phyloP scores from a whole-genome alignment of 2,329 filamentous ascomycete genomes.

The Fusarium brevicatenulatum region DNA sequence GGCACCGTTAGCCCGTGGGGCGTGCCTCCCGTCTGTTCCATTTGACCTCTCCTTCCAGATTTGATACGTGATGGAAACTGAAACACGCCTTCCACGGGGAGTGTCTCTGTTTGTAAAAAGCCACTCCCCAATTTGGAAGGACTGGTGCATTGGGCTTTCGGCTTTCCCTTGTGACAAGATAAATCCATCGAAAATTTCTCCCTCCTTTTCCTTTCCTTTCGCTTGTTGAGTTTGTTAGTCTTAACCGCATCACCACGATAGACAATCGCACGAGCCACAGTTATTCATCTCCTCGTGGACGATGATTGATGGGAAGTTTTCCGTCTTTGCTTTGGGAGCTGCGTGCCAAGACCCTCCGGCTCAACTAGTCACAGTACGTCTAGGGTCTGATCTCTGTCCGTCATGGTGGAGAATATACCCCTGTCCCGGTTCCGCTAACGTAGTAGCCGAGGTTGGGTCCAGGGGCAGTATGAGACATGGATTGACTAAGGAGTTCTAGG shows the following conservation, averaged over 20 bases:
- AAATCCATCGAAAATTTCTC: neutral
- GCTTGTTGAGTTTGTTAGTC: neutral
- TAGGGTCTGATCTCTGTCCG: slow-evolving; percentile 28
- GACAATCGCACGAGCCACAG: slow-evolving; percentile 25
- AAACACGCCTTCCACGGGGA: slow-evolving; percentile 33
- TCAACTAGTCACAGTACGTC: slow-evolving; percentile 19
- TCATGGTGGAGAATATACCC: slow-evolving; percentile 35
- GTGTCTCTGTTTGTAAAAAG: slow-evolving; percentile 18
- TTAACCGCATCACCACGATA: neutral
- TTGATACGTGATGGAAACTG: slow-evolving; percentile 39
- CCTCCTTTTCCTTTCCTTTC: neutral
- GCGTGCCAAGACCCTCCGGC: slow-evolving; percentile 32
- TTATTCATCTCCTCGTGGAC: slow-evolving; percentile 9
- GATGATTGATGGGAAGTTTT: slow-evolving; percentile 40
- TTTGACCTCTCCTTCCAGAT: slow-evolving; percentile 25
- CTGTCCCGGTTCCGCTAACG: slow-evolving; percentile 28
- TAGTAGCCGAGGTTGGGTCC: slow-evolving; percentile 33
- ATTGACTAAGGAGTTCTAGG: slow-evolving; percentile 5
- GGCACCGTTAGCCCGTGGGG: slow-evolving; percentile 22
- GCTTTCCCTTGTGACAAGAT: neutral
- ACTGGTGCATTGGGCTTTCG: slow-evolving; percentile 24
- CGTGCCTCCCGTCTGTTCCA: neutral
- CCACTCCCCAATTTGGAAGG: slow-evolving; percentile 23
- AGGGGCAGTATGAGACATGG: slow-evolving; percentile 18
- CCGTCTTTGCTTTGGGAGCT: slow-evolving; percentile 2